Base-by-base conservation (phyloP, 169 alveolate genomes). In the Cryptosporidium ubiquitum region DNA sequence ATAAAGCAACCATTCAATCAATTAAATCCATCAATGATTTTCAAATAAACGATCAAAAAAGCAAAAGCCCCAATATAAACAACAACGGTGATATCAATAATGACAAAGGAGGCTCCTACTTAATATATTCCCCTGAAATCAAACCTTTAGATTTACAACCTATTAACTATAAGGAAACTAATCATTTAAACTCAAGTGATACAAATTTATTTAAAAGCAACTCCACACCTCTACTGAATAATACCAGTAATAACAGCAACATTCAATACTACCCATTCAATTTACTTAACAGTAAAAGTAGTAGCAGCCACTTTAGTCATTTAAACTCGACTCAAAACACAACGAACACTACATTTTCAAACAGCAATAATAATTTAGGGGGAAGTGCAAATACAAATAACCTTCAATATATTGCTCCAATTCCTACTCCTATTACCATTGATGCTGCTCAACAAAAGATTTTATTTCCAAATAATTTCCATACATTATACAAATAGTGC, bases 1-100 rank as follows among this genome's bases (percentile, higher is more conserved):
- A 79, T 66, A 79, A 64, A 39, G 73, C 89, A 60, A 79, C 89
- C 18, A 79, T 79, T 60, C 73, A 79, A 20, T n/a, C 35, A 29
- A 58, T 60, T 39, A 61, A 44, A 40, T 60, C 68, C 20, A 58
- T 57, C 0, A 29, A 49, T 33, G 69, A 73, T 16, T 29, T 73
- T 33, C 58, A 73, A 58, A 6, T 14, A 18, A 31, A 16, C 39
- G 40, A 9, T 2, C 12, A 14, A 12, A 20, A 20, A n/a, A 68
- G 61, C 7, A 79, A 61, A 29, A 29, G 20, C 12, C 29, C 7
- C 16, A 58, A 26, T 44, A 69, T 12, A 7, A 6, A 6, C 26
- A 69, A 20, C 9, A 18, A 23, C 10, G 18, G n/a, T 5, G 29
- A 68, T 69, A 6, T 16, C 0, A 40, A 5, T 26, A 18, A 18